phyloP scores from a whole-genome alignment of 495 filamentous ascomycete genomes.

The Opeltia flavorubescens region DNA sequence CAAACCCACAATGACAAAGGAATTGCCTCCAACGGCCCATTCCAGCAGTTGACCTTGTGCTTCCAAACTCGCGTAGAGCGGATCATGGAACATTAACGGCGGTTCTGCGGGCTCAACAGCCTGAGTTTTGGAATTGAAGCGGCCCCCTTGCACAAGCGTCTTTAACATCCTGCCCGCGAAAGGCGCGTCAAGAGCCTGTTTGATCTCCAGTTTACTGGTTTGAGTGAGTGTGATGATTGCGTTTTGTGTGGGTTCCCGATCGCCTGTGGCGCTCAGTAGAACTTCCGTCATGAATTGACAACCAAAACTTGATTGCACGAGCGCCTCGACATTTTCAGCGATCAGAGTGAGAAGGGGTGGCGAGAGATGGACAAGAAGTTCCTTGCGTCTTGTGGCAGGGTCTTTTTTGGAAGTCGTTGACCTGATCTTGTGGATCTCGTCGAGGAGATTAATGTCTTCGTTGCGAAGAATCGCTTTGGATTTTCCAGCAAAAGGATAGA shows the following conservation, averaged over 20 bases:
- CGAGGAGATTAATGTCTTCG: slow-evolving; percentile 47
- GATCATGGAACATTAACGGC: slow-evolving; percentile 60
- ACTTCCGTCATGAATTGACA: slow-evolving; percentile 77
- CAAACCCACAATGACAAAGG: slow-evolving; percentile 68
- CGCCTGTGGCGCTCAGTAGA: slow-evolving; percentile 57
- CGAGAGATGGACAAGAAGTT: slow-evolving; percentile 54
- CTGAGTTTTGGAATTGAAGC: slow-evolving; percentile 57
- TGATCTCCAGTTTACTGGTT: slow-evolving; percentile 48
- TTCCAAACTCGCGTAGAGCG: slow-evolving; percentile 48
- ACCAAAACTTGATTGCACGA: slow-evolving; percentile 65
- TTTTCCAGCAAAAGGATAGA: slow-evolving; percentile 70
- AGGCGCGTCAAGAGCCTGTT: slow-evolving; percentile 32
- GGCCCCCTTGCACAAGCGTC: slow-evolving; percentile 72
- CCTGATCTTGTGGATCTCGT: slow-evolving; percentile 61
- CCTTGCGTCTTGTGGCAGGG: slow-evolving; percentile 53
- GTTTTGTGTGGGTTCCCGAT: too few species aligned
- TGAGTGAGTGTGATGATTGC: too few species aligned
- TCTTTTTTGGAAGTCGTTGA: slow-evolving; percentile 85
- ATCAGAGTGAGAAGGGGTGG: slow-evolving; percentile 57
- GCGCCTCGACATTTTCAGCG: slow-evolving; percentile 43
- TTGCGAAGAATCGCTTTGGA: slow-evolving; percentile 55
- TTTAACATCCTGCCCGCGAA: slow-evolving; percentile 79
- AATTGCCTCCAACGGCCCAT: slow-evolving; percentile 78
- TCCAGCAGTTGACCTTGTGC: slow-evolving; percentile 58
- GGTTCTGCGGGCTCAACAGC: slow-evolving; percentile 57